These are phyloP conservation scores for Colletotrichum siamense DNA, from an alignment of 2,329 filamentous ascomycete genomes.

Conservation along the genomic window DNA sequence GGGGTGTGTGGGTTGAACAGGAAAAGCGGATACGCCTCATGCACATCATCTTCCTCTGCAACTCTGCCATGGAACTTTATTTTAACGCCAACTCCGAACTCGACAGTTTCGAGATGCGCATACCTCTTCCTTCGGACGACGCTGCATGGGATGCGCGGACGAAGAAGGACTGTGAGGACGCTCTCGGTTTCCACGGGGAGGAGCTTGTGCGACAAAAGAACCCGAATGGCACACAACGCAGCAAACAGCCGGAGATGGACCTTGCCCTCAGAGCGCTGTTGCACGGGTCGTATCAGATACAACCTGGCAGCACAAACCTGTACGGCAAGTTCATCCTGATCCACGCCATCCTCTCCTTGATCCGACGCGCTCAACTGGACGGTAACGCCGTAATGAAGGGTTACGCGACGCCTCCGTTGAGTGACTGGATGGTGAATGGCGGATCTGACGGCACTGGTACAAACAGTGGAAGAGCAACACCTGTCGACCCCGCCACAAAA, in stretches of 20 bases:
- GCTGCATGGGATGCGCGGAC: constrained; percentile 74
- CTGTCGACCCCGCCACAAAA: constrained; percentile 41
- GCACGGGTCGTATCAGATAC: constrained; percentile 62
- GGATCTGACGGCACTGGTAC: constrained; percentile 40
- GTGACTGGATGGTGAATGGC: constrained; percentile 59
- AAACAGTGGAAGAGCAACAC: constrained; percentile 51
- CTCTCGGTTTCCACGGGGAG: constrained; percentile 67
- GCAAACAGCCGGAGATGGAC: constrained; percentile 69
- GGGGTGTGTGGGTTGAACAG: constrained; percentile 72
- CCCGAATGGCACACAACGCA: constrained; percentile 64
- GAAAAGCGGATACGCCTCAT: constrained; percentile 71
- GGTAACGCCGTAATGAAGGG: constrained; percentile 42
- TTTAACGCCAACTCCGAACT: constrained; percentile 73
- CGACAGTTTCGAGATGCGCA: constrained; percentile 65
- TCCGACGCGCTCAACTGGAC: constrained; percentile 50
- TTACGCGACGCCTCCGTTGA: constrained; percentile 62
- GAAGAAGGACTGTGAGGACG: constrained; percentile 64
- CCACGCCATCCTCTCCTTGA: constrained; percentile 69
- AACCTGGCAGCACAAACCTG: constrained; percentile 70
- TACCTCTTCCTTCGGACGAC: constrained; percentile 77
- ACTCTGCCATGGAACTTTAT: constrained; percentile 71
- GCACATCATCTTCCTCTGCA: constrained; percentile 68
- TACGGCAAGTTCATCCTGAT: constrained; percentile 78
- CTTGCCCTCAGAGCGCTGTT: constrained; percentile 67
- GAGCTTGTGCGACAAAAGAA: constrained; percentile 62